Evolutionary conservation across 2,329 filamentous ascomycete genomes (phyloP), one percentile per base, ranked within the genome.

Genomic region (Pseudocercospora fuligena): DNA sequence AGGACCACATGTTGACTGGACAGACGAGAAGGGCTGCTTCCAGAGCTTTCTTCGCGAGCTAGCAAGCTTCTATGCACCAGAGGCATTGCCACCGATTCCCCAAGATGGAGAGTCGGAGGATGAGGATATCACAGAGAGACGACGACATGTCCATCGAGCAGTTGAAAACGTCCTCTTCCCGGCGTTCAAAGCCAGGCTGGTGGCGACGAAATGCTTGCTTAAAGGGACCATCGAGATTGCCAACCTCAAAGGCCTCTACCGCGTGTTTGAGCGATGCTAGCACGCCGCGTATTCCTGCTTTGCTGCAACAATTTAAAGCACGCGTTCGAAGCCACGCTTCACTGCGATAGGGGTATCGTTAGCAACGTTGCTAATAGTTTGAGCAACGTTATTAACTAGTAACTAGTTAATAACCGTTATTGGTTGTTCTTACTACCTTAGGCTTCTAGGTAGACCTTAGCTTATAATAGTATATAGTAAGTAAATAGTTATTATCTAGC

Each of bases 91-190:
- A 0, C 78, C 86, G 27, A 72, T 61, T 66, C 73, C 40, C 0
- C 71, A 33, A 16, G 36, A 69, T 11, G 65, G 63, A 6, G 65
- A 66, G 9, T 60, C 60, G 5, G 69, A 86, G 4, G 80, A 85
- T 9, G 82, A 84, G 0, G 83, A 85, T 61, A 74, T 87, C n/a
- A 84, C 82, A 64, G 82, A 83, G 36, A 63, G 67, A 58, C 66
- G 64, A 54, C 64, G 81, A 82, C 76, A 86, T 46, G 82, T 99
- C n/a, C 84, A 86, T 33, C 87, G 88, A 73, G 89, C 90, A 46
- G 80, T 99, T 1, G 94, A 99, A 79, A 88, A 97, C 79, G 84
- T 93, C 9, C 85, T 99, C 64, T 98, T 99, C 73, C 95, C 95
- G 0, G 92, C 93, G 0, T 92, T 97, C 75, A 92, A 93, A 77